Evolutionary conservation across 1,284 basidiomycete species (phyloP), one percentile per base, ranked within the genome.

Genomic region (Butyriboletus regius): DNA sequence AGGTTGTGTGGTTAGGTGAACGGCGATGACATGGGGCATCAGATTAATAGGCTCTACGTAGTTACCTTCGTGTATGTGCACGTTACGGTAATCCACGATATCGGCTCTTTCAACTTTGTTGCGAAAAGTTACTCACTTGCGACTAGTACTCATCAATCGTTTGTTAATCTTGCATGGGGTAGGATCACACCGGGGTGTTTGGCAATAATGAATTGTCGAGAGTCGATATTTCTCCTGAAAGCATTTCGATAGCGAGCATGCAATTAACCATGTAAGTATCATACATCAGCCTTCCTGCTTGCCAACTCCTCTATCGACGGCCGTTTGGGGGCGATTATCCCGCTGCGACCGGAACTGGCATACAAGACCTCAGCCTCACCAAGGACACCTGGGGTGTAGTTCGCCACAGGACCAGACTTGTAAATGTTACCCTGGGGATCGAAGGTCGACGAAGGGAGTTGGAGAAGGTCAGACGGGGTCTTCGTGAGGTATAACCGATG

Each of bases 401-500:
- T 57, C 10, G 63, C 67, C 60, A 77, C 70, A 20, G 46, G 44
- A 34, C 60, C 53, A 7, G 52, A 15, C 34, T 63, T 67, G 49
- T 59, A 66, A n/a, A 66, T 59, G 40, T 59, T 54, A 20, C 54
- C 46, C n/a, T 55, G 52, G 3, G 49, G 45, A 46, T 60, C 81
- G 37, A 73, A 64, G 10, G 87, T 85, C 41, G 79, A 77, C 8
- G 84, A 81, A 7, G 88, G 88, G 33, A 90, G 72, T 46, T 79
- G 78, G 50, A 85, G 63, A 41, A 76, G 67, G 55, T 85, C 75
- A 44, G 81, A 69, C 12, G 90, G 89, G 46, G 80, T 81, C 55
- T 76, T 77, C 18, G 87, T 88, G 55, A 92, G 76, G 69, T 90
- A 92, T 26, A 93, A 73, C 32, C 88, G 77, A 54, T 86, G 81